Evolutionary conservation across 2,329 filamentous ascomycete genomes (phyloP).

Genomic region (Hypoxylon sp.): DNA sequence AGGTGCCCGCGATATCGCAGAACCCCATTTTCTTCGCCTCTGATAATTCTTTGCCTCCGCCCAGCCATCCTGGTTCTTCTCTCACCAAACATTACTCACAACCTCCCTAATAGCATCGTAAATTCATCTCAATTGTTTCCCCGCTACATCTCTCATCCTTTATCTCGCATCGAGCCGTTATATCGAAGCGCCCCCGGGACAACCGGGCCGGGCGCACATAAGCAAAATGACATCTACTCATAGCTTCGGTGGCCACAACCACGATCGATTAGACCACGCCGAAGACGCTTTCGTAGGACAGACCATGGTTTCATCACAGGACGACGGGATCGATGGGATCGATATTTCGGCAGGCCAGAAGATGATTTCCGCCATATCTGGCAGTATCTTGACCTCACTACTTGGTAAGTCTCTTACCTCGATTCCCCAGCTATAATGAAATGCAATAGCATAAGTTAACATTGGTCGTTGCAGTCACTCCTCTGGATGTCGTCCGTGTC

Average conservation of each 20-base stretch:
- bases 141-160: not conserved
- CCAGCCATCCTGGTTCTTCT: not conserved
- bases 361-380: conserved; percentile 94
- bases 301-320: conserved; percentile 55
- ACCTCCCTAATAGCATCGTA: conserved; percentile 8
- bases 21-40: conserved; percentile 12
- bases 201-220: conserved; percentile 48
- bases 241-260: conserved; percentile 55
- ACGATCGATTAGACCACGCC: conserved; percentile 57
- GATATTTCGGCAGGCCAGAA: conserved; percentile 89
- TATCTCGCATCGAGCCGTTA: conserved; percentile 29
- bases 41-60: conserved; percentile 29
- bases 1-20: conserved; percentile 30
- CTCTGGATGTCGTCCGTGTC: conserved; percentile 95
- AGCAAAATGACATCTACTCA: conserved; percentile 43
- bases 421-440: conserved; percentile 7
- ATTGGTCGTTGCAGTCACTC: conserved; percentile 77
- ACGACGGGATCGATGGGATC: conserved; percentile 61
- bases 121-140: conserved; percentile 20
- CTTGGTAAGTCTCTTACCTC: conserved; percentile 73
- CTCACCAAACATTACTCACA: conserved; percentile 16
- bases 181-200: conserved; percentile 49
- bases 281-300: conserved; percentile 56
- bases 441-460: conserved; percentile 38
- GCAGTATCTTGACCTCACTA: conserved; percentile 90